Evolutionary conservation across 192 early-diverging fungal genomes (phyloP), one percentile per base, ranked within the genome.

Genomic region (Coemansia asiatica): DNA sequence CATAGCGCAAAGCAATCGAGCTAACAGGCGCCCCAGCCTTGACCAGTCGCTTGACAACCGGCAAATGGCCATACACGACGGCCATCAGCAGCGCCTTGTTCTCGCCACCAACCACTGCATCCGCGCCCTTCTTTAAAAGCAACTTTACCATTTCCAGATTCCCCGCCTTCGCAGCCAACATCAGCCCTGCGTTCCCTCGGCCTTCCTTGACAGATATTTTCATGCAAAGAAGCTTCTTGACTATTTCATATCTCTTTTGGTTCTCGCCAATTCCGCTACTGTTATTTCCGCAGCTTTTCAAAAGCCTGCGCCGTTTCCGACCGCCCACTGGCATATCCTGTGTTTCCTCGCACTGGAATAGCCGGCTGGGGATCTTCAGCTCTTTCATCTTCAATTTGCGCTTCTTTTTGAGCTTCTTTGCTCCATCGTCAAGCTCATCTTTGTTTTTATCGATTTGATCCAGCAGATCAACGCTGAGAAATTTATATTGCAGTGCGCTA

Each of bases 1-100:
- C 79, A 54, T 81, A 81, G 8, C 79, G 58, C 38, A 81, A 65
- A 2, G 74, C 79, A 57, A 75, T 27, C 49, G 79, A 71, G 49
- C 56, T 70, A 12, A 76, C 46, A 6, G 67, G 74, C 1, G 79
- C 79, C 15, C 79, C 79, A 4, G 79, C 55, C 58, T 67, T 76
- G 44, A 76, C 79, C 33, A 81, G 40, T 13, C 69, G 56, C 67
- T 75, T 81, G 23, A 56, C 72, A 0, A 81, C 60, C 13, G 61
- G 69, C 26, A 76, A 51, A 19, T 81, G 79, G 0, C 79, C 79
- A 40, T 74, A 68, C 21, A 76, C 74, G 3, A 81, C 70, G 0
- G 79, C 79, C 79, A 81, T 50, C 19, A 76, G 56, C 53, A 81
- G 47, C 13, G 79, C 79, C 67, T 76, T 81, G 59, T 72, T 81